Conservation (phyloP, 2,329 filamentous ascomycete species). For the Claviceps fusiformis region DNA sequence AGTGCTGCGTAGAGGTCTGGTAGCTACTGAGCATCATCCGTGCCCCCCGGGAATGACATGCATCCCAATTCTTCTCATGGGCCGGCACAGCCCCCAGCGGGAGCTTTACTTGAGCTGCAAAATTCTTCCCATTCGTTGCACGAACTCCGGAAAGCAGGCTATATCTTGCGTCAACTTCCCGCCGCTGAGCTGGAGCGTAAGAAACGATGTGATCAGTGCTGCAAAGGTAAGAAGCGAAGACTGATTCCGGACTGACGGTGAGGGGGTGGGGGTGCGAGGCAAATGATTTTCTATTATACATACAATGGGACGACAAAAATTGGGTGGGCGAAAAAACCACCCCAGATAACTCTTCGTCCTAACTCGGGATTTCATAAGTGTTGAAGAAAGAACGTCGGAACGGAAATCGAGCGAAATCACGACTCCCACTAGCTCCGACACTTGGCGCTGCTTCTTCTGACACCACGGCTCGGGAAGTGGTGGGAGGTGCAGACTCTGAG, state of each 20-base stretch:
- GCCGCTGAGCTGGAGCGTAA: slow-evolving; percentile 17
- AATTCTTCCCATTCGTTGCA: slow-evolving; percentile 8
- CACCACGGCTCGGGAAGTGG: neutral
- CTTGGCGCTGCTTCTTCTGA: neutral
- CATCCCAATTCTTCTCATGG: slow-evolving; percentile 2
- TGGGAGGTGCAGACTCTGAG: neutral
- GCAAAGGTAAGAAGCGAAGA: slow-evolving; percentile 10
- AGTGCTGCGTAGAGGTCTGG: neutral
- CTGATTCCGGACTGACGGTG: neutral
- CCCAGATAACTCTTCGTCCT: neutral
- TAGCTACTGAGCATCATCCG: neutral
- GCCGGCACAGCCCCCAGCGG: slow-evolving; percentile 10
- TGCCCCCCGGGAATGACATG: neutral
- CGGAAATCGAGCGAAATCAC: neutral
- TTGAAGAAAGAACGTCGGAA: neutral
- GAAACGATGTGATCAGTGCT: slow-evolving; percentile 16
- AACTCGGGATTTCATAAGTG: neutral
- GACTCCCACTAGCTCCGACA: neutral
- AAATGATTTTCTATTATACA: neutral
- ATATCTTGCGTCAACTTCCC: slow-evolving; percentile 14
- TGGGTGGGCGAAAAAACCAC: neutral
- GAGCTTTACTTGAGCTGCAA: slow-evolving; percentile 10
- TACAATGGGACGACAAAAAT: neutral
- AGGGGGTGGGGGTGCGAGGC: neutral
- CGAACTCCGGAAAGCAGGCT: slow-evolving; percentile 14